Evolutionary conservation across 2,329 filamentous ascomycete genomes (phyloP).

Genomic region (Xylaria arbuscula): DNA sequence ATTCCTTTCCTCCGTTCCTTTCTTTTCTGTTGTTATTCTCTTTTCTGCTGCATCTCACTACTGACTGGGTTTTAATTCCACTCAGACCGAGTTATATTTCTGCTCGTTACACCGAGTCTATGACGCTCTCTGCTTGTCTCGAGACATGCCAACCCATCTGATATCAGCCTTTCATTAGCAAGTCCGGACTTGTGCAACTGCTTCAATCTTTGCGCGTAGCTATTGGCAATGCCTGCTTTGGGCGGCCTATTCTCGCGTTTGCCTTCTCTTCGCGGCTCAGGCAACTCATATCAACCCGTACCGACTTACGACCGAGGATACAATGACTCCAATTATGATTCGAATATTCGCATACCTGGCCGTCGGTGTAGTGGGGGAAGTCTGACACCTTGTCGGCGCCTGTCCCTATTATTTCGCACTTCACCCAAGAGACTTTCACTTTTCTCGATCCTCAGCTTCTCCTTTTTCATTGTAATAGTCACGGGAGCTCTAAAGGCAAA

Average conservation of each 20-base stretch:
- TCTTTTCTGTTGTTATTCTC: background rate
- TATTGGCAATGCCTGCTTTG: conserved; percentile 14
- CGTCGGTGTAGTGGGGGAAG: conserved; percentile 36
- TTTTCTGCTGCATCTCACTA: background rate
- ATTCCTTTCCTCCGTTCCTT: background rate
- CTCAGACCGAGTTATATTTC: background rate
- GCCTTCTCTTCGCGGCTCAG: conserved; percentile 28
- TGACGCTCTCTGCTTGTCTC: background rate
- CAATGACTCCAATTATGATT: conserved; percentile 36
- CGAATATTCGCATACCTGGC: conserved; percentile 39
- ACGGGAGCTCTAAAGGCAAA: conserved; percentile 40
- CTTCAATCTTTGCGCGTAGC: background rate
- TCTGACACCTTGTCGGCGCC: conserved; percentile 35
- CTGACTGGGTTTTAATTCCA: background rate
- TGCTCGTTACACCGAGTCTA: background rate
- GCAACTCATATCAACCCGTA: conserved; percentile 41
- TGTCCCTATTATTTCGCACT: conserved; percentile 40
- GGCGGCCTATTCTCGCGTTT: conserved; percentile 13
- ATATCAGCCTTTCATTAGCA: background rate
- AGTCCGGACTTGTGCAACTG: background rate
- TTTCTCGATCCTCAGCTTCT: conserved; percentile 38
- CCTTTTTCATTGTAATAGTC: conserved; percentile 40
- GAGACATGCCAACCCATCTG: background rate
- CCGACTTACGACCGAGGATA: conserved; percentile 40
- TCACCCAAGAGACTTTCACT: conserved; percentile 44